A percentile compares a stretch with the other conserved stretches of the same genome.
phyloP scores from a whole-genome alignment of 345 rosid species.

The Moringa oleifera region DNA sequence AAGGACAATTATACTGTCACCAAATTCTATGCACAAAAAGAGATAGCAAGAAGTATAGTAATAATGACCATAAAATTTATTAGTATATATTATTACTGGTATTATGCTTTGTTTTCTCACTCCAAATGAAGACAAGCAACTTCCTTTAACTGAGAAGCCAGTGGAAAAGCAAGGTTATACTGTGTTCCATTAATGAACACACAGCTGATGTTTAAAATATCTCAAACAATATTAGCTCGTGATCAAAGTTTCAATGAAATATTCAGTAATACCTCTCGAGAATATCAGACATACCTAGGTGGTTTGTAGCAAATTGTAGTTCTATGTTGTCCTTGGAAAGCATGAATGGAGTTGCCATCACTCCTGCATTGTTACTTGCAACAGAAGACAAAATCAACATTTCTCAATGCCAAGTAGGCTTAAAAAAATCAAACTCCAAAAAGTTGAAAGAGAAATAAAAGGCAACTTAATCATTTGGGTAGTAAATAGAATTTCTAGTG shows the following conservation, averaged over 20 bases:
- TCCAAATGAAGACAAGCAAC: background rate
- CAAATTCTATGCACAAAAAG: background rate
- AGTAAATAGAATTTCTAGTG: background rate
- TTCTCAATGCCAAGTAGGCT: background rate
- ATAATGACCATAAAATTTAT: background rate
- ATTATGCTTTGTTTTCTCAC: background rate
- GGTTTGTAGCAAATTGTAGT: slow-evolving; percentile 50
- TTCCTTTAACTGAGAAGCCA: background rate
- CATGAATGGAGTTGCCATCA: slow-evolving; percentile 31
- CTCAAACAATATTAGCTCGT: too few relatives aligned
- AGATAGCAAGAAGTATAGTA: background rate
- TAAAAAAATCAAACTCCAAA: background rate
- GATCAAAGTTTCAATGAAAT: background rate
- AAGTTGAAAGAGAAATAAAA: background rate
- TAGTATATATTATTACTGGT: too few relatives aligned
- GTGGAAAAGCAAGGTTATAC: too few relatives aligned
- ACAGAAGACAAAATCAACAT: slow-evolving; percentile 1
- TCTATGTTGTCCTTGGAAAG: slow-evolving; percentile 49
- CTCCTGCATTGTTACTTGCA: slow-evolving; percentile 52
- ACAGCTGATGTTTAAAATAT: background rate
- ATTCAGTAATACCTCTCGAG: background rate
- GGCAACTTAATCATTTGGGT: background rate
- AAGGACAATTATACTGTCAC: background rate
- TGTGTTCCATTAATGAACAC: background rate
- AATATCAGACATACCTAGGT: slow-evolving; percentile 29